These are phyloP conservation scores for Talaromyces wortmannii DNA, from an alignment of 495 filamentous ascomycete species.

Conservation along the genomic window DNA sequence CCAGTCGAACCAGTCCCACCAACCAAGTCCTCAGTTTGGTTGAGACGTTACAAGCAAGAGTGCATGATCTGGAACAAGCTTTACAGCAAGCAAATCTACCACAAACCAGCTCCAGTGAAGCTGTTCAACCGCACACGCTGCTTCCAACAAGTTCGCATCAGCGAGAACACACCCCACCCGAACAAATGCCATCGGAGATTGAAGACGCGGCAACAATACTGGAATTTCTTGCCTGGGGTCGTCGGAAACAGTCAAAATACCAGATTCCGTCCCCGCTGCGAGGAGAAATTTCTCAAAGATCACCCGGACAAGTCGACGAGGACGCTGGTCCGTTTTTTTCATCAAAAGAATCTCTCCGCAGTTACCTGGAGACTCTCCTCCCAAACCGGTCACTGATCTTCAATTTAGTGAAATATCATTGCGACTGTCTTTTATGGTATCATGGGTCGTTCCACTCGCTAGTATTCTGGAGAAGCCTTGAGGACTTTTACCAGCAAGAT, in stretches of 20 bases:
- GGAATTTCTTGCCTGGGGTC: conserved; percentile 37
- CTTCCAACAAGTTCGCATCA: no score
- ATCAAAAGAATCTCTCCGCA: conserved; percentile 13
- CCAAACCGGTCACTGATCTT: conserved; percentile 20
- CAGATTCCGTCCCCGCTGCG: neutral
- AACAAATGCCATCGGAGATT: conserved; percentile 10
- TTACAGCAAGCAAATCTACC: no score
- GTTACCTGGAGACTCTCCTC: conserved; percentile 19
- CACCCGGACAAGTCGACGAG: conserved; percentile 14
- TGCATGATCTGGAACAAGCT: no score
- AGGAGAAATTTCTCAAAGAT: conserved; percentile 11
- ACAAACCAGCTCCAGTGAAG: neutral
- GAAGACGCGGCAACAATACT: conserved; percentile 37
- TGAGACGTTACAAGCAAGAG: no score
- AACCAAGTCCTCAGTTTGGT: no score
- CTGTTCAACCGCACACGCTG: neutral
- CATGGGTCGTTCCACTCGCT: conserved; percentile 29
- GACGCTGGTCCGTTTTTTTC: conserved; percentile 4
- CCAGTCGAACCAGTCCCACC: no score
- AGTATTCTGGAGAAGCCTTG: conserved; percentile 19
- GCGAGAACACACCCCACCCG: no score
- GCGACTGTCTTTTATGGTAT: conserved; percentile 28
- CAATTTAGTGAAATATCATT: conserved; percentile 29
- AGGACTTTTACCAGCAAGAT: conserved; percentile 20
- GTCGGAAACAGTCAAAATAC: conserved; percentile 29